Base-by-base conservation (phyloP, 116 monocot species). In the Posidonia oceanica region DNA sequence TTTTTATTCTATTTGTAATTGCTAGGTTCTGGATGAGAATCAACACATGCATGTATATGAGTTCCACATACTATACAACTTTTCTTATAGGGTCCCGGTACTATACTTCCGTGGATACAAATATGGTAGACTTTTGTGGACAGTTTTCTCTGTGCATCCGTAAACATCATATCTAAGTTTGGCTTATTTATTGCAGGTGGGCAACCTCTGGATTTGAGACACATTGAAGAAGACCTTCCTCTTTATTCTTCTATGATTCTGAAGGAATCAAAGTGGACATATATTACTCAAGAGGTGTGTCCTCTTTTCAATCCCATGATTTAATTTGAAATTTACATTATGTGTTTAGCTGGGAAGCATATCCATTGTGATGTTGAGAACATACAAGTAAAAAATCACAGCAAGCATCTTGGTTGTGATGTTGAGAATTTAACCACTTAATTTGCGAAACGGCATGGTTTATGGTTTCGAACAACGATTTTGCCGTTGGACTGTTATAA, bases 221-320 rank as follows among this genome's bases (percentile, higher is more conserved):
- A 81, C 5, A 78, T 97, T 58, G 79, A 85, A 70, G 73, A 75
- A 38, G 82, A 87, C 54, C 82, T 98, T 80, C 91, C 97, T 68
- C 48, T 66, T 57, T 69, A 77, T 63, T 89, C 97, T 37, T 14
- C 54, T 41, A 75, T 63, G 63, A 69, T 78, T 57, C 58, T 86
- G 40, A 78, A 52, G 37, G 86, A 93, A 61, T 90, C 90, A 57
- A 98, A 86, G 72, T 98, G 93, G 98, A 93, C 98, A 54, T 98
- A 85, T 64, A 81, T 98, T 59, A 98, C 98, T 23, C 72, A 78
- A 56, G 98, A 89, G 90, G 93, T 93, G 78, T 22, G 10, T 72
- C 15, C 39, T 39, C 48, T 12, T 58, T 4, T 66, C 14, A 20
- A 21, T 69, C n/a, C 14, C 14, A 41, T 56, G 2, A 0, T 70